A percentile compares a stretch with the other conserved stretches of the same genome.
Evolutionary conservation across 1,139 yeast species (phyloP).

Genomic region (Zygosaccharomyces pseudobailii): DNA sequence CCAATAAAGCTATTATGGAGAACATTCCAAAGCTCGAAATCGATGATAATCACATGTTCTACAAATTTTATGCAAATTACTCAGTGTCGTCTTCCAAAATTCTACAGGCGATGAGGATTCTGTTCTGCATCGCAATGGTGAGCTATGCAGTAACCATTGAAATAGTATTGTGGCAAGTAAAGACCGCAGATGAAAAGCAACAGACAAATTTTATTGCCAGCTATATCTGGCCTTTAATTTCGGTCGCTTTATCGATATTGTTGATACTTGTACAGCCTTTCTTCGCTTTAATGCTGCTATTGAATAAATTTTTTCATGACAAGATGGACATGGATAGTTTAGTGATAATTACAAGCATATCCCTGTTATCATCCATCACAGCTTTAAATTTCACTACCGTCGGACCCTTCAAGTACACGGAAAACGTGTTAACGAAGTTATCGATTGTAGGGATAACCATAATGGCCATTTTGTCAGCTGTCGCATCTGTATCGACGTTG

Average conservation of each 20-base stretch:
- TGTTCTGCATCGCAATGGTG: slow-evolving; percentile 30
- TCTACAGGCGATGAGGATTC: slow-evolving; percentile 15
- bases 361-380: slow-evolving; percentile 21
- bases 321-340: slow-evolving; percentile 24
- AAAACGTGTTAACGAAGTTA: slow-evolving; percentile 49
- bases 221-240: slow-evolving; percentile 29
- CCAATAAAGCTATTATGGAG: background rate
- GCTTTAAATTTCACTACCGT: slow-evolving; percentile 16
- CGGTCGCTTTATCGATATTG: slow-evolving; percentile 19
- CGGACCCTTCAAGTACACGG: slow-evolving; percentile 37
- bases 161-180: slow-evolving; percentile 32
- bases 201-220: slow-evolving; percentile 22
- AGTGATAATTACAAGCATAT: slow-evolving; percentile 20
- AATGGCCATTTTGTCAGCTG: slow-evolving; percentile 67
- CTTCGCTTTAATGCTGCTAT: slow-evolving; percentile 27
- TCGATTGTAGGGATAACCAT: slow-evolving; percentile 68
- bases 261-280: slow-evolving; percentile 34
- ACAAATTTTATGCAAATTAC: slow-evolving; percentile 30
- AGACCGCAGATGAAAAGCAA: slow-evolving; percentile 21
- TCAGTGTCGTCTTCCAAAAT: slow-evolving; percentile 27
- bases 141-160: slow-evolving; percentile 29
- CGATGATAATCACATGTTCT: slow-evolving; percentile 19
- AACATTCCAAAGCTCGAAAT: slow-evolving; percentile 6
- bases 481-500: slow-evolving; percentile 72
- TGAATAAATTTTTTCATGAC: slow-evolving; percentile 35